Conservation (phyloP, 352 stramenopile species). For the Phytopythium cucurbitacearum region DNA sequence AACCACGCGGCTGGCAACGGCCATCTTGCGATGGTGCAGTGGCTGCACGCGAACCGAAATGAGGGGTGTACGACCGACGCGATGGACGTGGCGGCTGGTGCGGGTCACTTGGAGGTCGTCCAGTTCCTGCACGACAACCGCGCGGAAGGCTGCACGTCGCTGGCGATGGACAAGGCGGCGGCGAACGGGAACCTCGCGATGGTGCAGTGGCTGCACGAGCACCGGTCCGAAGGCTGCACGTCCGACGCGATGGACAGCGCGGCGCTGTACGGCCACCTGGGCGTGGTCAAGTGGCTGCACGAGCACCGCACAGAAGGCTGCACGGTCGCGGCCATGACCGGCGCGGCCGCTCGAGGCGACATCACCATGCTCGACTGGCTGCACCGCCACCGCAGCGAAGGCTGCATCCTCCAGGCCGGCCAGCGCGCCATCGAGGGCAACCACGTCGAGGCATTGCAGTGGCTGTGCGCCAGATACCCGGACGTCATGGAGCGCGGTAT, state of each 20-base stretch:
- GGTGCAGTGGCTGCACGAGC: constrained; percentile 10
- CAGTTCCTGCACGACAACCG: constrained; percentile 12
- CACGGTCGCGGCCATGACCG: background rate
- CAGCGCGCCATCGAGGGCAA: background rate
- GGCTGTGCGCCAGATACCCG: constrained; percentile 1
- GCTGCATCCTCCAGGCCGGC: background rate
- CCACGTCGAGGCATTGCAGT: constrained; percentile 4
- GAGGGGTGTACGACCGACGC: constrained; percentile 1
- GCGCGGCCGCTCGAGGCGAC: background rate
- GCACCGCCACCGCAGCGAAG: background rate
- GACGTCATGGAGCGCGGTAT: background rate
- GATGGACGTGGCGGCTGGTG: background rate
- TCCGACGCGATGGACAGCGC: constrained; percentile 39
- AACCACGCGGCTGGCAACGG: background rate
- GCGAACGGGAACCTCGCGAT: background rate
- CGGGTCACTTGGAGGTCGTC: background rate
- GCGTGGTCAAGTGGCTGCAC: background rate
- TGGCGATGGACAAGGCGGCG: background rate
- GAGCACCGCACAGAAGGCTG: background rate
- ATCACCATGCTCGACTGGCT: constrained; percentile 1
- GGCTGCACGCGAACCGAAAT: background rate
- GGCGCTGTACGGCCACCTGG: constrained; percentile 3
- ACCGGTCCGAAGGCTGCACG: constrained; percentile 23
- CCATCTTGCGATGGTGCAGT: background rate
- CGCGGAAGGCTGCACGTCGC: constrained; percentile 9